Percentiles rank a stretch among this genome's conserved stretches.
Evolutionary conservation across 176 grass and related monocot species (phyloP).

Genomic region (Eleusine indica): DNA sequence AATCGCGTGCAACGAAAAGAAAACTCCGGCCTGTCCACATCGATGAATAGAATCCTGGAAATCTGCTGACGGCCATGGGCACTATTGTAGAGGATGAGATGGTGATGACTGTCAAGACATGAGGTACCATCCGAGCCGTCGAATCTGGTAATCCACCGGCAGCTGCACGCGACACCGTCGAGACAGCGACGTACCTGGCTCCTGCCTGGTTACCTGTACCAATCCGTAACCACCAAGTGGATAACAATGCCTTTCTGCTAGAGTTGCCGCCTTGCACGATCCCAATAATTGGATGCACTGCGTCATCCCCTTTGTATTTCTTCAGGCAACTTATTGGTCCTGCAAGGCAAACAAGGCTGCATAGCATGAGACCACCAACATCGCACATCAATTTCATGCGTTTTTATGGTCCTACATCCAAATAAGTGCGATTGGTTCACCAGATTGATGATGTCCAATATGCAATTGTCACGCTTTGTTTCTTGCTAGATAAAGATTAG

Average conservation of each 20-base stretch:
- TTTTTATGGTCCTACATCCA: slow-evolving; percentile 1
- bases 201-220: slow-evolving; percentile 3
- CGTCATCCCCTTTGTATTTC: slow-evolving; percentile 14
- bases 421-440: slow-evolving; percentile 3
- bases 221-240: slow-evolving; percentile 24
- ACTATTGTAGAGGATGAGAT: slow-evolving; percentile 11
- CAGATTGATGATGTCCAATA: slow-evolving; percentile 1
- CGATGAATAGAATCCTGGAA: slow-evolving; percentile 15
- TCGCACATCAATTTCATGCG: not conserved
- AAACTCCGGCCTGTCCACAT: slow-evolving; percentile 21
- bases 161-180: not conserved
- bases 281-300: slow-evolving; percentile 31
- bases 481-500: not conserved
- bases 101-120: not conserved
- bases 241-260: not conserved
- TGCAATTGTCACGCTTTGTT: not conserved
- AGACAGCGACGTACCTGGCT: slow-evolving; percentile 1
- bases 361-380: slow-evolving; percentile 10
- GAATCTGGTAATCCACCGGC: not conserved
- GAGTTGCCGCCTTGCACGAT: not conserved
- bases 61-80: slow-evolving; percentile 11
- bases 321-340: slow-evolving; percentile 16
- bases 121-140: slow-evolving; percentile 20
- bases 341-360: slow-evolving; percentile 32
- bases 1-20: not conserved